These are phyloP conservation scores for Pythium utonaiense DNA, from an alignment of 352 stramenopile species.

Conservation along the genomic window DNA sequence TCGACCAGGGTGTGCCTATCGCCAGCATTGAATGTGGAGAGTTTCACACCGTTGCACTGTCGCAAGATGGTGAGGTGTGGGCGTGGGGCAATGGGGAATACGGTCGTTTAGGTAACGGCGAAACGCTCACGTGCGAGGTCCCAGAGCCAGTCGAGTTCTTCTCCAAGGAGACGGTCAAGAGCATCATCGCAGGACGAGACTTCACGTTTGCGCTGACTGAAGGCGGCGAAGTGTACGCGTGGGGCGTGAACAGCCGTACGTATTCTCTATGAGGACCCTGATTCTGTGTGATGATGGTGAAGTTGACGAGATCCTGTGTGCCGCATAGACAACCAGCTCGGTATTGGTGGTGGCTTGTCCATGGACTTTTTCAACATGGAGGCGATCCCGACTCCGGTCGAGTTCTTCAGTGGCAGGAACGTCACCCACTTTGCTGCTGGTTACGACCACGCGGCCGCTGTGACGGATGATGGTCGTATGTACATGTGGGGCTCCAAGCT, in stretches of 20 bases:
- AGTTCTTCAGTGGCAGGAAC: slow-evolving; percentile 57
- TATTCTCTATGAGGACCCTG: too few species aligned
- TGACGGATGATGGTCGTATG: slow-evolving; percentile 71
- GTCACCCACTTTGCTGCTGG: slow-evolving; percentile 91
- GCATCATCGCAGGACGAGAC: slow-evolving; percentile 80
- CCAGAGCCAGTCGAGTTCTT: slow-evolving; percentile 86
- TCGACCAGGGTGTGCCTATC: slow-evolving; percentile 81
- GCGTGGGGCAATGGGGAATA: slow-evolving; percentile 91
- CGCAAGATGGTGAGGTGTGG: slow-evolving; percentile 88
- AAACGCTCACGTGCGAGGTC: slow-evolving; percentile 75
- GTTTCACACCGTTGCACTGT: slow-evolving; percentile 89
- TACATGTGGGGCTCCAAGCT: slow-evolving; percentile 89
- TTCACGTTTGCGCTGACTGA: slow-evolving; percentile 88
- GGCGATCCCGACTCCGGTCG: slow-evolving; percentile 84
- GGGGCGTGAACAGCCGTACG: slow-evolving; percentile 91
- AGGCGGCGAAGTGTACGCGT: slow-evolving; percentile 85
- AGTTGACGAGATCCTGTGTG: too few species aligned
- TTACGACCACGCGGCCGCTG: slow-evolving; percentile 88
- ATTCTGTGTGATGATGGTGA: too few species aligned
- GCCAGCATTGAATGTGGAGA: slow-evolving; percentile 73
- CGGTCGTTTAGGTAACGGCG: slow-evolving; percentile 88
- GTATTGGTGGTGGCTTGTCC: slow-evolving; percentile 81
- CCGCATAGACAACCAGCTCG: slow-evolving; percentile 84
- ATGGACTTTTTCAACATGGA: slow-evolving; percentile 95
- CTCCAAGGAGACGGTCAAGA: slow-evolving; percentile 57